Percentiles rank a stretch among this genome's conserved stretches.
Conservation (phyloP, 192 early-diverging fungal genomes). For the Podila epigama region DNA sequence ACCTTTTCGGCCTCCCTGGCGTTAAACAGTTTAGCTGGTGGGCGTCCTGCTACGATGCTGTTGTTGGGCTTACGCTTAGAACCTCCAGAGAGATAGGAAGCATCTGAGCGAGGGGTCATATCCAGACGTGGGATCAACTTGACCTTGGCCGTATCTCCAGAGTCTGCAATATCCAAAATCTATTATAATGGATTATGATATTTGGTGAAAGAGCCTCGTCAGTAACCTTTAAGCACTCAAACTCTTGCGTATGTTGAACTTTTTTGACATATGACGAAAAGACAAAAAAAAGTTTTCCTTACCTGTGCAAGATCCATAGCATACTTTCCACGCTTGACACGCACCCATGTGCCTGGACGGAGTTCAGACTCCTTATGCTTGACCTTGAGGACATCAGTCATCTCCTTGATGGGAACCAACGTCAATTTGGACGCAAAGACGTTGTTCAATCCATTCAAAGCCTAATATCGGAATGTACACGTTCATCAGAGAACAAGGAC, state of each 20-base stretch:
- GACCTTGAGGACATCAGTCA: constrained; percentile 88
- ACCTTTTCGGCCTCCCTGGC: constrained; percentile 56
- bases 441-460: constrained; percentile 78
- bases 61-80: constrained; percentile 69
- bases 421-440: constrained; percentile 74
- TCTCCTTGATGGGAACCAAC: constrained; percentile 91
- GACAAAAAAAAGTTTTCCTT: background rate
- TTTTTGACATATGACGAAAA: background rate
- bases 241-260: no score
- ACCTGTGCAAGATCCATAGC: constrained; percentile 93
- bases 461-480: constrained; percentile 32
- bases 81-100: constrained; percentile 24
- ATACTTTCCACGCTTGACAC: constrained; percentile 92
- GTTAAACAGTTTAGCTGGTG: constrained; percentile 85
- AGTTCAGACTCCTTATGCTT: constrained; percentile 69
- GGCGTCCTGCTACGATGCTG: constrained; percentile 51
- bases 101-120: constrained; percentile 54
- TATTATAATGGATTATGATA: constrained; percentile 12
- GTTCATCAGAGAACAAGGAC: background rate
- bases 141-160: constrained; percentile 69
- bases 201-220: no score
- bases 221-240: no score
- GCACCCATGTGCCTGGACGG: constrained; percentile 81
- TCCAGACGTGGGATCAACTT: constrained; percentile 81
- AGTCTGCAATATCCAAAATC: constrained; percentile 69